Evolutionary conservation across 495 filamentous ascomycete species (phyloP), one percentile per base, ranked within the genome.

Genomic region (Hypoxylon rickii): DNA sequence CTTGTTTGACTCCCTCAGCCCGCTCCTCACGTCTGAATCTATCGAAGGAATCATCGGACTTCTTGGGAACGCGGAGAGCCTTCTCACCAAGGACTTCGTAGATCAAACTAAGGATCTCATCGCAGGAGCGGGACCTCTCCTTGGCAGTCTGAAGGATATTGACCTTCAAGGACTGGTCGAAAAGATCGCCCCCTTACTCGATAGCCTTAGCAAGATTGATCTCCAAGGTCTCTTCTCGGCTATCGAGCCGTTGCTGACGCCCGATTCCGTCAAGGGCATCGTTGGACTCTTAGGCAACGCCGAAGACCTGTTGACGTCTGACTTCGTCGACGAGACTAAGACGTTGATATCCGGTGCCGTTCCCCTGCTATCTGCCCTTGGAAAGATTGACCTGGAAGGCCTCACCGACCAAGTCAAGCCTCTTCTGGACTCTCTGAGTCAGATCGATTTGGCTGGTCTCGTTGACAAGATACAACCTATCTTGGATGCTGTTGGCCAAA

Each of bases 241-340:
- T 3, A 24, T 66, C 1, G 56, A 50, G 41, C 70, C 70, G 22
- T 60, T 79, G 7, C 60, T 79, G 38, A 68, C 65, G 8, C 60
- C 62, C 10, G 64, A 72, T 32, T 72, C 74, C 12, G 65, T 77
- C 12, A 67, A 73, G 38, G 66, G 66, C 12, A 68, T 79, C 8
- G 61, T 72, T 22, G 66, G 51, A 19, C 53, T 79, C 16, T 51
- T 78, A n/a, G 61, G 34, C 36, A 79, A 75, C 41, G 75, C 73
- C 17, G 70, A 73, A 48, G 43, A 68, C 12, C 65, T 81, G 0
- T 53, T 81, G 40, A 76, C 71, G 13, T 55, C 46, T 11, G 36
- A 65, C n/a, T 65, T 64, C 33, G 75, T 79, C 50, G 76, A 79
- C 36, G 70, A 79, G 55, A 78, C 76, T 3, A 66, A 74, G 61